Conservation (phyloP, 2,329 filamentous ascomycete genomes). For the Cladorrhinum sp. region DNA sequence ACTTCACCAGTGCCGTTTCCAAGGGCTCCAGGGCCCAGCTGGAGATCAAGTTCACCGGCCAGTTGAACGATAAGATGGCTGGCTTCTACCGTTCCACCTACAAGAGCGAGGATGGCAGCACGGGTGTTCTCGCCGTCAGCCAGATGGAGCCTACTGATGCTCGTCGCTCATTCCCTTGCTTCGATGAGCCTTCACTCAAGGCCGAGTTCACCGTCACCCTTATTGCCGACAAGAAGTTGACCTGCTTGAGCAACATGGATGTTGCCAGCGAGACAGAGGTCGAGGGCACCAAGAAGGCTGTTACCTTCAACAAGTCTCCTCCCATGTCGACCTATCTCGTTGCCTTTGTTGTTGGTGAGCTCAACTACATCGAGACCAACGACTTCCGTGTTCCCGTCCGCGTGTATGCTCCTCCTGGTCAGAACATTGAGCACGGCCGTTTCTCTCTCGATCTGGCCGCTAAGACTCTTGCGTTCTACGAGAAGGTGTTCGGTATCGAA, state of each 20-base stretch:
- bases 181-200: constrained; percentile 93
- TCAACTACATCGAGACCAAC: constrained; percentile 90
- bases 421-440: constrained; percentile 83
- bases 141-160: constrained; percentile 98
- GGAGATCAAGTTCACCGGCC: constrained; percentile 72
- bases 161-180: constrained; percentile 89
- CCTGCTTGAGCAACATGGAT: constrained; percentile 96
- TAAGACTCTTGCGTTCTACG: constrained; percentile 88
- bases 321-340: constrained; percentile 95
- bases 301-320: constrained; percentile 89
- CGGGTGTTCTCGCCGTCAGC: constrained; percentile 80
- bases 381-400: constrained; percentile 87
- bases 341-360: constrained; percentile 89
- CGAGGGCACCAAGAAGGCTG: constrained; percentile 70
- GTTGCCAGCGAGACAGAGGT: constrained; percentile 76
- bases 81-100: constrained; percentile 90
- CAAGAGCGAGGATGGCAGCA: constrained; percentile 74
- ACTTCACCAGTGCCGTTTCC: constrained; percentile 68
- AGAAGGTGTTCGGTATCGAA: constrained; percentile 84
- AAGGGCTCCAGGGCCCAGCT: constrained; percentile 76
- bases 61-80: constrained; percentile 84
- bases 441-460: constrained; percentile 90
- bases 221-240: constrained; percentile 84
- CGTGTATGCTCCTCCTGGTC: constrained; percentile 89
- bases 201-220: constrained; percentile 88